A percentile compares a stretch with the other conserved stretches of the same genome.
These are phyloP conservation scores for Mucor indicus DNA, from an alignment of 371 early-diverging fungal species.

Conservation along the genomic window DNA sequence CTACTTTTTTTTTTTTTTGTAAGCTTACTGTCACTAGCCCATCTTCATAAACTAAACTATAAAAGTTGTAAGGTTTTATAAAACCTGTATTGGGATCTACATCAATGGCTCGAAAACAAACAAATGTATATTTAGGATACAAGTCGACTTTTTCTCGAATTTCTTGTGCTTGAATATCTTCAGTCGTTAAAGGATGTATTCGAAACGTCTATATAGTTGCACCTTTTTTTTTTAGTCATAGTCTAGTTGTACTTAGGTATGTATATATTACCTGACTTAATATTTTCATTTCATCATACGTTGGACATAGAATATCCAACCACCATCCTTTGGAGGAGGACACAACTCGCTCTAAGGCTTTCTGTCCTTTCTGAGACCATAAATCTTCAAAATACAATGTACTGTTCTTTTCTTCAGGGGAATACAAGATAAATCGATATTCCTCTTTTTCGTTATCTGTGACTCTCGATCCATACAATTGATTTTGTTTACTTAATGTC, in stretches of 20 bases:
- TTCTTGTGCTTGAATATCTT: conserved; percentile 71
- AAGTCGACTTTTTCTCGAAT: conserved; percentile 75
- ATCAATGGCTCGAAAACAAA: conserved; percentile 67
- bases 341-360: conserved; percentile 40
- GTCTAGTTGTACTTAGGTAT: background rate
- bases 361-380: conserved; percentile 25
- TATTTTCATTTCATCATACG: conserved; percentile 75
- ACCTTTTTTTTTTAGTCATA: background rate
- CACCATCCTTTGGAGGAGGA: conserved; percentile 85
- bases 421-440: no score
- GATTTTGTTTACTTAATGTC: conserved; percentile 26
- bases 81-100: conserved; percentile 46
- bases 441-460: no score
- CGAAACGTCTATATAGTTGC: conserved; percentile 46
- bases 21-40: conserved; percentile 57
- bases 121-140: conserved; percentile 68
- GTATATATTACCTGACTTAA: conserved; percentile 51
- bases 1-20: no score
- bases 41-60: conserved; percentile 72
- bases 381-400: conserved; percentile 20
- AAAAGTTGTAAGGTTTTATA: conserved; percentile 71
- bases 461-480: conserved; percentile 17
- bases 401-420: no score
- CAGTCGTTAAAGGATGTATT: conserved; percentile 74
- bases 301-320: conserved; percentile 82